Base-by-base conservation (phyloP, 495 filamentous ascomycete species). In the Podospora appendiculata region DNA sequence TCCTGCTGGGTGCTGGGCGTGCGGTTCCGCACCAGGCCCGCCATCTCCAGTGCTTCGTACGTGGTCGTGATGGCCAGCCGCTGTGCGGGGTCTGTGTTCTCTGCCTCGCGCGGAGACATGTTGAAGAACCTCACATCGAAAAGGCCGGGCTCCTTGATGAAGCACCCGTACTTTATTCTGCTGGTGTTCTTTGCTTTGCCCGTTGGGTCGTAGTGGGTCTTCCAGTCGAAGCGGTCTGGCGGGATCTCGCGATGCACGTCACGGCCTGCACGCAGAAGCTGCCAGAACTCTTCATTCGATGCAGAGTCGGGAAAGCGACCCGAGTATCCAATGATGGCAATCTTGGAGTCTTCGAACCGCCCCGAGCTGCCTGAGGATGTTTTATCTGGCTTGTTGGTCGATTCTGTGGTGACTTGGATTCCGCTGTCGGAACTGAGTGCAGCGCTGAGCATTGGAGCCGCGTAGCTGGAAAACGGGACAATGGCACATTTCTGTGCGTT, bases 41-140 rank as follows among this genome's bases (percentile, higher is more conserved):
- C 84, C 85, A 89, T 89, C 64, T 96, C 91, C 3, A 96, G 76
- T 0, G 91, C 91, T 60, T 95, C 90, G 56, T 94, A 95, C 1
- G 89, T 88, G 18, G 88, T 94, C 6, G 84, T 80, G 34, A 96
- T 68, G 1, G 87, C 88, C 59, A 95, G 75, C 40, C 91, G 79
- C 65, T 94, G 90, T 71, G 90, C 90, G 1, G 91, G 91, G 65
- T 96, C 91, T 0, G 89, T 90, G 56, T 94, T 87, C 41, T 79
- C 75, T 6, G 91, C 91, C 71, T 96, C 91, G 54, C 90, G 86
- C 1, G 90, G 90, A 13, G 91, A 96, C 84, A 96, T 94, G 69
- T 90, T 94, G 82, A 96, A 96, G 71, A 95, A 95, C 0, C 83
- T 77, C 32, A 87, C 82, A 51, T 96, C 91, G 61, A 96, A 96